Base-by-base conservation (phyloP, 495 filamentous ascomycete species). In the Aspergillus nidulans region DNA sequence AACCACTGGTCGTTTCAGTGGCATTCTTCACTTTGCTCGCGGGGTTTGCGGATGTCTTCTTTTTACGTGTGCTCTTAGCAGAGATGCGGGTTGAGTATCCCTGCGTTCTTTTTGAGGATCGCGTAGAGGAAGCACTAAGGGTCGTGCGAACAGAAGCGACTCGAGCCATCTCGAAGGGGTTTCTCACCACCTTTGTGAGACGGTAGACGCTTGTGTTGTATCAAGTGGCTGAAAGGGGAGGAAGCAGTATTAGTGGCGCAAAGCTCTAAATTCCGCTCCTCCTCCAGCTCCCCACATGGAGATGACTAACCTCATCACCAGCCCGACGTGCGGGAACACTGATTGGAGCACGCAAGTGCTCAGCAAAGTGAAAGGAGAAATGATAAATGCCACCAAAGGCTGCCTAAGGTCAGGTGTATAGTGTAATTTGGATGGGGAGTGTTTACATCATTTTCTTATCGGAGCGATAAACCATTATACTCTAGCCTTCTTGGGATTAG, bases 101-200 rank as follows among this genome's bases (percentile, higher is more conserved):
- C 20, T 55, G 59, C 55, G 63, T 64, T 53, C 62, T 60, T 38
- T 64, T 67, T 23, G 38, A 49, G 1, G 47, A 32, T 34, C 32
- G 15, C 30, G 45, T 30, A 4, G 26, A 16, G 38, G 49, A 24
- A 12, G 18, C 44, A 6, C 23, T 30, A 2, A 24, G 10, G 24
- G 41, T 6, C 28, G 20, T n/a, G 40, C 12, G 28, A 5, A 6
- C 19, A 40, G 28, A 28, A 9, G 48, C 8, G n/a, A 23, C 15
- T 10, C 18, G 38, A 16, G 26, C 16, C 28, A 19, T 44, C 43
- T 34, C 13, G 21, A 20, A n/a, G n/a, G n/a, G n/a, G 21, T 3
- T 34, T 13, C 15, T 6, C 30, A 34, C 30, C 30, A 13, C 30
- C 9, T 6, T 10, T 12, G 30, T 34, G 30, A 34, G 10, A 12